Evolutionary conservation across 2,329 filamentous ascomycete genomes (phyloP), one percentile per base, ranked within the genome.

Genomic region (Verticillium klebahnii): DNA sequence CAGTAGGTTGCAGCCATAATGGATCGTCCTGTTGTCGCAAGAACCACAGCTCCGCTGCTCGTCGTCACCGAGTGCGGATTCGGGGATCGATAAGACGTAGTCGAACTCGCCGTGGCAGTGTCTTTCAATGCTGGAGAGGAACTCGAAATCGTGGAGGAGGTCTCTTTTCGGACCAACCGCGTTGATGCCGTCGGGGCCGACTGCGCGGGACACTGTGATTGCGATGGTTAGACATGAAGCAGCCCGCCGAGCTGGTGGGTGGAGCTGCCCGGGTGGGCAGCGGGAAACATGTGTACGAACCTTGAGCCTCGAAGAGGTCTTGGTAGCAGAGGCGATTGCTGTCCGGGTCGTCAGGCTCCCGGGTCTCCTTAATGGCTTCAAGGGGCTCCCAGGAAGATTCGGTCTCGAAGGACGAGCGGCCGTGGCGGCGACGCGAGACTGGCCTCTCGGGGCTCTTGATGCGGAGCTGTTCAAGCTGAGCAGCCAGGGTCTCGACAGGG

Each of bases 1-100:
- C 63, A 86, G 67, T 61, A 86, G 71, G 67, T 84, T 86, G 73
- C 83, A 85, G 61, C 82, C 83, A 66, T 82, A 80, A 63, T 73
- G 80, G 19, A 80, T 69, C 65, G 73, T 74, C 45, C 45, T 50
- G 45, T 9, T 14, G 45, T 50, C 19, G 45, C 17, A n/a, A 50
- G 45, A 23, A 50, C n/a, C 19, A n/a, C 19, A 25, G 45, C n/a
- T 50, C n/a, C 8, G 34, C 34, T 9, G 8, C 59, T 71, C 64
- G 68, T 63, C 62, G 63, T 57, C 37, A 14, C 39, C 60, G n/a
- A 36, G 32, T 45, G n/a, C 34, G 14, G 9, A 29, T 50, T 37
- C 19, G 56, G 29, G 25, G 64, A 78, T 73, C 29, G 76, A 76
- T 40, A 84, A 69, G 61, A 83, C 69, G 75, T 78, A 84, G 67